A percentile compares a stretch with the other conserved stretches of the same genome.
Conservation (phyloP, 2,329 filamentous ascomycete species). For the Aspergillus ustus region DNA sequence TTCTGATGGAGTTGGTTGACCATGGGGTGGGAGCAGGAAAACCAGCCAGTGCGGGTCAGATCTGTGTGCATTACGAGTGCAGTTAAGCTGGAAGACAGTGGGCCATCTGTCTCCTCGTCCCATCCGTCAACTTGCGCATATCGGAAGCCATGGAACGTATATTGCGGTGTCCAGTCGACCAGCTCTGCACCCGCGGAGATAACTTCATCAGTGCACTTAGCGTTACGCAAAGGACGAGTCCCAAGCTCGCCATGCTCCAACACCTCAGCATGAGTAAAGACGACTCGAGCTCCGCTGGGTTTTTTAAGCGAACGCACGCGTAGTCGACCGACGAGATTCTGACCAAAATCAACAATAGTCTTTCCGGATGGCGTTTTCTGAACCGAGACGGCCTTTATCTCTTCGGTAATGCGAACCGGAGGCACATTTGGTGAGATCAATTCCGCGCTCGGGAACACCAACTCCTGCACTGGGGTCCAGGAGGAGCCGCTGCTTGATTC, state of each 20-base stretch:
- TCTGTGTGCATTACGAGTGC: constrained; percentile 58
- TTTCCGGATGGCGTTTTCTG: constrained; percentile 49
- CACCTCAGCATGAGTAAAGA: constrained; percentile 60
- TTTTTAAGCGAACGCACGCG: constrained; percentile 36
- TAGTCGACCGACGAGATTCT: constrained; percentile 61
- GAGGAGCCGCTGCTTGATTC: constrained; percentile 6
- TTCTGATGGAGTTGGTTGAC: constrained; percentile 62
- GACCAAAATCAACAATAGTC: constrained; percentile 61
- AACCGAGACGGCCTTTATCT: constrained; percentile 32
- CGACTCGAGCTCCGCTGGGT: constrained; percentile 23
- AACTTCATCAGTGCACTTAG: constrained; percentile 49
- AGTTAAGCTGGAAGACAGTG: constrained; percentile 26
- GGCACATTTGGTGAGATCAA: constrained; percentile 50
- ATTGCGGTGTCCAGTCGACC: constrained; percentile 49
- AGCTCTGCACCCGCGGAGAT: constrained; percentile 36
- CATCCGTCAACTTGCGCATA: constrained; percentile 48
- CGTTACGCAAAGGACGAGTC: constrained; percentile 50
- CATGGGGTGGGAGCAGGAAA: constrained; percentile 56
- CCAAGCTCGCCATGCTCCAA: constrained; percentile 54
- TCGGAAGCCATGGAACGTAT: constrained; percentile 60
- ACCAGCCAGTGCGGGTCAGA: constrained; percentile 55
- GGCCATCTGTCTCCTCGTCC: constrained; percentile 12
- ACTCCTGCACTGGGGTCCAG: constrained; percentile 36
- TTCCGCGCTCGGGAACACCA: constrained; percentile 35
- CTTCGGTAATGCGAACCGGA: constrained; percentile 48